Percentiles rank a stretch among this genome's conserved stretches.
These are phyloP conservation scores for Haplosporangium sp. DNA, from an alignment of 371 early-diverging fungal genomes.

Conservation along the genomic window DNA sequence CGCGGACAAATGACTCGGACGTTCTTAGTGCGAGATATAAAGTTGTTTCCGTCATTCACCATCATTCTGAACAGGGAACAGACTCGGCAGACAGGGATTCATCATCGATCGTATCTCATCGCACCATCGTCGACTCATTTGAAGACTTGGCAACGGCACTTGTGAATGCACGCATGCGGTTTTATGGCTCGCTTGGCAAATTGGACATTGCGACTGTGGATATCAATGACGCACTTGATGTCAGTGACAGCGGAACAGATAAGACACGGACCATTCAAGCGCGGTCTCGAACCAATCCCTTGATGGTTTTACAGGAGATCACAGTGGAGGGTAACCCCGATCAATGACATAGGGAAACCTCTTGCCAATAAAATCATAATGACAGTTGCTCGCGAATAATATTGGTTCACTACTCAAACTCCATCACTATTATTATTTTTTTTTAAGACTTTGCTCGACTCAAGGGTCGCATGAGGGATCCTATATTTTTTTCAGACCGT, in stretches of 20 bases:
- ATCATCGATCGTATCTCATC: neutral
- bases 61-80: neutral
- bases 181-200: slow-evolving; percentile 11
- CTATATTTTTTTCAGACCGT: no score
- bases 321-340: slow-evolving; percentile 19
- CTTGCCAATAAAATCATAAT: no score
- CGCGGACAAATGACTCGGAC: neutral
- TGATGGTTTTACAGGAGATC: slow-evolving; percentile 20
- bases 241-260: neutral
- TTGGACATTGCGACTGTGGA: slow-evolving; percentile 16
- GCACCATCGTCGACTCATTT: slow-evolving; percentile 15
- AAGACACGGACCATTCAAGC: slow-evolving; percentile 23
- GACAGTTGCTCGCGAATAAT: no score
- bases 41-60: slow-evolving; percentile 6
- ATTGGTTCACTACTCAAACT: no score
- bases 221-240: slow-evolving; percentile 25
- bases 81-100: neutral
- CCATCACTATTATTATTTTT: no score
- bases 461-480: no score
- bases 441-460: no score
- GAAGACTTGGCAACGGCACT: slow-evolving; percentile 19
- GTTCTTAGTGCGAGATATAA: slow-evolving; percentile 5
- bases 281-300: slow-evolving; percentile 19
- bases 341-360: neutral
- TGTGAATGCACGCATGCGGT: slow-evolving; percentile 22